These are phyloP conservation scores for Nadsonia starkeyi-henricii DNA, from an alignment of 1,139 yeast species.

Conservation along the genomic window DNA sequence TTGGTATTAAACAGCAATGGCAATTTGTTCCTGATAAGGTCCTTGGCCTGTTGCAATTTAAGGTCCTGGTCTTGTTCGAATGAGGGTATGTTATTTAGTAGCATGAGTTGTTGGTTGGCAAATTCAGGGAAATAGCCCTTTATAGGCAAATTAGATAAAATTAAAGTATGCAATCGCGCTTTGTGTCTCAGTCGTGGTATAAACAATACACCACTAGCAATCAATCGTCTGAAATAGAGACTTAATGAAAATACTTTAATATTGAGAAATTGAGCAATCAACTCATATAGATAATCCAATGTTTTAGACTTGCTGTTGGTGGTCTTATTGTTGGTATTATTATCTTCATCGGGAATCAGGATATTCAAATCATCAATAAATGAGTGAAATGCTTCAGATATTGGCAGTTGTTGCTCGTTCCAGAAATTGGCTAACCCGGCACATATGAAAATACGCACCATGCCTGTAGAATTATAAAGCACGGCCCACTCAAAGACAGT, in stretches of 20 bases:
- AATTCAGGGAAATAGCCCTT: constrained; percentile 10
- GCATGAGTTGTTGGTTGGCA: constrained; percentile 14
- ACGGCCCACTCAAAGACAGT: constrained; percentile 21
- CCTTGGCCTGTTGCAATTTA: constrained; percentile 5
- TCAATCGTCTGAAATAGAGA: constrained; percentile 58
- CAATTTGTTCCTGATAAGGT: constrained; percentile 2
- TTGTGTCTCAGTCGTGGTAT: constrained; percentile 16
- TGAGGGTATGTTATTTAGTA: constrained; percentile 10
- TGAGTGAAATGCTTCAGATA: constrained; percentile 13
- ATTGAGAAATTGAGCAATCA: constrained; percentile 42
- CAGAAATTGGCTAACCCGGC: constrained; percentile 11
- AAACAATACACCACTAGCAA: constrained; percentile 73
- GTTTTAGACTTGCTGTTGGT: constrained; percentile 9
- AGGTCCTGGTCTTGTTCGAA: constrained; percentile 6
- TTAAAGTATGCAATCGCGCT: constrained; percentile 34
- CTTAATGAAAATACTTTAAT: constrained; percentile 38
- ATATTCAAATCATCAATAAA: background rate
- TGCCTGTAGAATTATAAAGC: constrained; percentile 13
- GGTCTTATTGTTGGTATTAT: background rate
- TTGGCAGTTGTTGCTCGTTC: constrained; percentile 7
- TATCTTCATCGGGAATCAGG: background rate
- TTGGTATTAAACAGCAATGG: constrained; percentile 7
- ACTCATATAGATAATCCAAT: constrained; percentile 31
- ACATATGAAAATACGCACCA: constrained; percentile 16
- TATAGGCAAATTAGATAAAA: constrained; percentile 41